A percentile compares a stretch with the other conserved stretches of the same genome.
Evolutionary conservation across 768 basidiomycete species (phyloP).

Genomic region (Termitomyces sp.): DNA sequence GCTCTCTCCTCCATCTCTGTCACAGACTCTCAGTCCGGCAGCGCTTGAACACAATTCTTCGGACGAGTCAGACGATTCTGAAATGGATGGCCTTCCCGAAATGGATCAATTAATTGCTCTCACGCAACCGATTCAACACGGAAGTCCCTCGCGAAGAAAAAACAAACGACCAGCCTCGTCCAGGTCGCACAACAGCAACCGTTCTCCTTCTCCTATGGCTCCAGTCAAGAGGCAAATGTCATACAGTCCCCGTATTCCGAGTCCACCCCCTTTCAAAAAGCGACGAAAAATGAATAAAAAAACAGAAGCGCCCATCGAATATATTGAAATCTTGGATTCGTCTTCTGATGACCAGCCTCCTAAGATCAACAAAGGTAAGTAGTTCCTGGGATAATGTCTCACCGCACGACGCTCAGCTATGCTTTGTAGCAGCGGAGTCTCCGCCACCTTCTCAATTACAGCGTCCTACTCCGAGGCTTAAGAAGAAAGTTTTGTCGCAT

Average conservation of each 20-base stretch:
- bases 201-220: not conserved
- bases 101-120: conserved; percentile 8
- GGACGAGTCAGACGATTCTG: conserved; percentile 3
- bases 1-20: conserved; percentile 11
- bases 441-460: not conserved
- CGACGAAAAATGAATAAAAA: not conserved
- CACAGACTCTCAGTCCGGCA: not conserved
- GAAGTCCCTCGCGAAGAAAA: not conserved
- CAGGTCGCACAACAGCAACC: not conserved
- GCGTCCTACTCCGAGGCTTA: not conserved
- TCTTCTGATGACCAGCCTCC: conserved; percentile 1
- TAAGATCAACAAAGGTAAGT: not conserved
- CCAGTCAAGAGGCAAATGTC: conserved; percentile 3
- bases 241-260: conserved; percentile 1
- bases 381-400: not conserved
- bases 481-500: not conserved
- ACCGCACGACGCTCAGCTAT: not conserved
- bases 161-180: not conserved
- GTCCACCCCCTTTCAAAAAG: not conserved
- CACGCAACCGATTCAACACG: conserved; percentile 4
- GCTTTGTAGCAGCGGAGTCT: not conserved
- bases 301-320: not conserved
- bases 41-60: not conserved
- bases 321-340: not conserved
- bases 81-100: conserved; percentile 4